A percentile compares a stretch with the other conserved stretches of the same genome.
phyloP scores from a whole-genome alignment of 2,329 filamentous ascomycete species.

The Fonsecaea multimorphosa region DNA sequence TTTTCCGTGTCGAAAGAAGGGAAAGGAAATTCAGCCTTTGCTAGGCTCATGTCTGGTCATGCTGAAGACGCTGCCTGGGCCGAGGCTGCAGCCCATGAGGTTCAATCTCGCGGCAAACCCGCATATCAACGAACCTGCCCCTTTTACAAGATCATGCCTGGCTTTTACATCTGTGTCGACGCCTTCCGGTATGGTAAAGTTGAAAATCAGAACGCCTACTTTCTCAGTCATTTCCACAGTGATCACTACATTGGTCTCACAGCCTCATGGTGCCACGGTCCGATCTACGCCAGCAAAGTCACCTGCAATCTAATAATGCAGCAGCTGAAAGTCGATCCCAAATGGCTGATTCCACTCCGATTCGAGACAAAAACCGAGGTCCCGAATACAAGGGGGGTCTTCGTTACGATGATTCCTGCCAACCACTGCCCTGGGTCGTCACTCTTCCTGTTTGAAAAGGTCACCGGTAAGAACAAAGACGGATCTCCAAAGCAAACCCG shows the following conservation, averaged over 20 bases:
- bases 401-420: constrained; percentile 91
- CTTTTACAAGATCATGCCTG: constrained; percentile 98
- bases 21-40: constrained; percentile 74
- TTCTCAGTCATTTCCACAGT: constrained; percentile 96
- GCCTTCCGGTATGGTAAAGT: constrained; percentile 96
- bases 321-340: constrained; percentile 82
- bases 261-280: constrained; percentile 86
- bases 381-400: constrained; percentile 79
- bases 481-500: constrained; percentile 67
- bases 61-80: constrained; percentile 92
- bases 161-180: constrained; percentile 90
- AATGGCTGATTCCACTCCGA: constrained; percentile 83
- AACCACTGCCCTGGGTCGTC: constrained; percentile 98
- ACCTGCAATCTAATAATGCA: constrained; percentile 88
- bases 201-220: constrained; percentile 90
- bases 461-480: constrained; percentile 64
- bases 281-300: constrained; percentile 93
- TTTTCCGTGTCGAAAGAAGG: constrained; percentile 61
- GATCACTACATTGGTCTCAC: constrained; percentile 95
- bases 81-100: constrained; percentile 78
- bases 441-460: constrained; percentile 89
- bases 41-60: constrained; percentile 89
- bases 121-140: constrained; percentile 90
- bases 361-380: constrained; percentile 82
- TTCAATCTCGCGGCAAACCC: constrained; percentile 78